These are phyloP conservation scores for Pestalotiopsis sp. DNA, from an alignment of 2,329 filamentous ascomycete species.

Conservation along the genomic window DNA sequence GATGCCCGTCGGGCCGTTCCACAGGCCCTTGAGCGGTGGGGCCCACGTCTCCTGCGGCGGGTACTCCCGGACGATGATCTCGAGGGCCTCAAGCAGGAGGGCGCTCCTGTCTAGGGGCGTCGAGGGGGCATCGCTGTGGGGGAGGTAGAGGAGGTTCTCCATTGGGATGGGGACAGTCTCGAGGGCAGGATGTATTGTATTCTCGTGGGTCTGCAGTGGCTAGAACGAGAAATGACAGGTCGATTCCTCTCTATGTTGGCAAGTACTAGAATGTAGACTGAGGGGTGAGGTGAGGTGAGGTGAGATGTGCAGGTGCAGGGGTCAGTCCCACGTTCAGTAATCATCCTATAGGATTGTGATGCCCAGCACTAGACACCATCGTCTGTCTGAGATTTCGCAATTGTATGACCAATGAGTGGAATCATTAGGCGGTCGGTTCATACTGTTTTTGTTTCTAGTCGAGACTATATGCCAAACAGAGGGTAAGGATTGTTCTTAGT, in stretches of 20 bases:
- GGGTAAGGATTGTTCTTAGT: too few species aligned
- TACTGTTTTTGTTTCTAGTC: background rate
- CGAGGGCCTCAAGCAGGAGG: background rate
- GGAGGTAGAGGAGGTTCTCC: background rate
- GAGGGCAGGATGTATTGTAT: too few species aligned
- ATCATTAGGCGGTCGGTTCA: background rate
- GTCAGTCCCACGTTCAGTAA: too few species aligned
- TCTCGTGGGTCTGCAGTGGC: too few species aligned
- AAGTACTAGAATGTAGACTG: background rate
- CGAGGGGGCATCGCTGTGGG: background rate
- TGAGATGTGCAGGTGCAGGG: too few species aligned
- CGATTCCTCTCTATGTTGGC: background rate
- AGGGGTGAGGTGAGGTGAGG: background rate
- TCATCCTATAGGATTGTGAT: too few species aligned
- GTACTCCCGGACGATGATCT: background rate
- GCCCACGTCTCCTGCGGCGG: background rate
- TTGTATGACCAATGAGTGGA: background rate
- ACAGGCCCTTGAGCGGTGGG: conserved; percentile 5
- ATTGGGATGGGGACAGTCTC: background rate
- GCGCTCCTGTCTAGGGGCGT: background rate
- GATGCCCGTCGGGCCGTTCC: conserved; percentile 6
- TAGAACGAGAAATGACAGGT: too few species aligned
- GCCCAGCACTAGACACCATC: too few species aligned
- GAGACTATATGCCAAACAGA: too few species aligned
- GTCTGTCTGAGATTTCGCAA: background rate